Evolutionary conservation across 225 moss, liverwort and hornwort species (phyloP).

Genomic region (Sphagnum contortum): DNA sequence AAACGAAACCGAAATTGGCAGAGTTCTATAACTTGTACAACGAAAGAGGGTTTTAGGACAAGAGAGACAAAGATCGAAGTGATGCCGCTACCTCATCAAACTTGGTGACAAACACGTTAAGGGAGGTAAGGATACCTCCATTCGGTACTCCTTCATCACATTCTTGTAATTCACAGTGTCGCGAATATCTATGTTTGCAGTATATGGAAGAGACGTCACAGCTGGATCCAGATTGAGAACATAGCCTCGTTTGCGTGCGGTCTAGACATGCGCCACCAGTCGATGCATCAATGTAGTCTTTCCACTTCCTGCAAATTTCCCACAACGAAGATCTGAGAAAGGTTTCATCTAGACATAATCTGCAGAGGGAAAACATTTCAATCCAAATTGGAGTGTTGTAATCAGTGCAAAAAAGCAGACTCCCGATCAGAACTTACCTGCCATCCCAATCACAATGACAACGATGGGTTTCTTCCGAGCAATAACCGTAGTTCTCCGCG

Average conservation of each 20-base stretch:
- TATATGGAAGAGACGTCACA: conserved; percentile 68
- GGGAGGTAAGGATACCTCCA: conserved; percentile 90
- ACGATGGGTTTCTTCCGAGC: conserved; percentile 44
- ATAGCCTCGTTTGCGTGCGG: conserved; percentile 64
- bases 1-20: not conserved
- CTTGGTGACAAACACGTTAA: conserved; percentile 89
- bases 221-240: conserved; percentile 93
- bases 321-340: not conserved
- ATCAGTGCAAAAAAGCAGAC: no score
- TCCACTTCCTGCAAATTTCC: conserved; percentile 57
- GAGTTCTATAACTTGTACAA: no score
- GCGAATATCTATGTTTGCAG: conserved; percentile 90
- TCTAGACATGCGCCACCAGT: conserved; percentile 60
- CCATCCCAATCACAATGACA: conserved; percentile 89
- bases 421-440: conserved; percentile 28
- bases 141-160: conserved; percentile 95
- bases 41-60: not conserved
- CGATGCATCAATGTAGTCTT: conserved; percentile 94
- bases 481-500: no score
- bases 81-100: conserved; percentile 62
- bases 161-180: conserved; percentile 99
- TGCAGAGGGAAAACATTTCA: not conserved
- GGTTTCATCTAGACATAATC: not conserved
- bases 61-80: not conserved
- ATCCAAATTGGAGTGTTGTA: not conserved